phyloP scores from a whole-genome alignment of 1,139 yeast species.

The Zygosaccharomyces pseudobailii region DNA sequence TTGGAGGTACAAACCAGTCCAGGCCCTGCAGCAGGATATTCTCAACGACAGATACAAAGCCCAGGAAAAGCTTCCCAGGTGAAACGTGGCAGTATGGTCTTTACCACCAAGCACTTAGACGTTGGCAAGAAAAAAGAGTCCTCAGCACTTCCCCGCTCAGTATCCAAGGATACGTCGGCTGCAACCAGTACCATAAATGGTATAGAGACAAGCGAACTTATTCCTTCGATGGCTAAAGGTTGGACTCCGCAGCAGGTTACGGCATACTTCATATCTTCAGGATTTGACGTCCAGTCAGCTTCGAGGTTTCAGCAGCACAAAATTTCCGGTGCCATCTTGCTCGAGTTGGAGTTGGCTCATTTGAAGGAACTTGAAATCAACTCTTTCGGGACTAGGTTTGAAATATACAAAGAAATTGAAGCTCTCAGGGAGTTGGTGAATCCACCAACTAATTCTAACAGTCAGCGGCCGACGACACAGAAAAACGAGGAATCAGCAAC shows the following conservation, averaged over 20 bases:
- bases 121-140: constrained; percentile 6
- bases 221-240: constrained; percentile 47
- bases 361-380: constrained; percentile 87
- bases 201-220: constrained; percentile 27
- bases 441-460: background rate
- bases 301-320: constrained; percentile 82
- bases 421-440: constrained; percentile 40
- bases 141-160: constrained; percentile 5
- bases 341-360: constrained; percentile 80
- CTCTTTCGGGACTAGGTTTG: constrained; percentile 93
- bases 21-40: background rate
- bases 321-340: constrained; percentile 77
- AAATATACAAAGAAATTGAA: constrained; percentile 84
- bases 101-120: constrained; percentile 15
- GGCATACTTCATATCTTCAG: constrained; percentile 64
- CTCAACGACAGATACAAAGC: constrained; percentile 1
- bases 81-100: constrained; percentile 15
- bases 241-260: constrained; percentile 91
- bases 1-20: constrained; percentile 9
- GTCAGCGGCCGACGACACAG: background rate
- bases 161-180: constrained; percentile 9
- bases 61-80: background rate
- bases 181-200: constrained; percentile 8
- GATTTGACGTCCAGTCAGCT: constrained; percentile 69
- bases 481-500: background rate